phyloP scores from a whole-genome alignment of 495 filamentous ascomycete species.

The Aspergillus egyptiacus region DNA sequence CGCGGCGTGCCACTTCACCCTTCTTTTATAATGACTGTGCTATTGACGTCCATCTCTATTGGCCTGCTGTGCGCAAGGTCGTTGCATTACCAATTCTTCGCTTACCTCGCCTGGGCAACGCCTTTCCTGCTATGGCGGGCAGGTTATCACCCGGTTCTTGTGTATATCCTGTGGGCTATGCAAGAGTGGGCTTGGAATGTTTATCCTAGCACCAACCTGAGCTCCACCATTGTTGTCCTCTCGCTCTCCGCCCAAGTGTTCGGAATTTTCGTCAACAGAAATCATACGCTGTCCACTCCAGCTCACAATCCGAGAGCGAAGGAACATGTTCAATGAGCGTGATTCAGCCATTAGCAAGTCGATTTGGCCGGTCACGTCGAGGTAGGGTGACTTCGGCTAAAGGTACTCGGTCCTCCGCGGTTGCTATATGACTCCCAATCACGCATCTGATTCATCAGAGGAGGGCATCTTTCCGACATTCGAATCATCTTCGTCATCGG shows the following conservation, averaged over 20 bases:
- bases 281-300: conserved; percentile 16
- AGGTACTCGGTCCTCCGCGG: not conserved
- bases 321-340: conserved; percentile 20
- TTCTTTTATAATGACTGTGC: conserved; percentile 67
- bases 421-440: not conserved
- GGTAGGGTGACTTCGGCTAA: not conserved
- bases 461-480: conserved; percentile 78
- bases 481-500: conserved; percentile 67
- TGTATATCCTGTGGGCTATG: conserved; percentile 67
- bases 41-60: conserved; percentile 74
- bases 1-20: conserved; percentile 58
- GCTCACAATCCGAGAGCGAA: conserved; percentile 15
- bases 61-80: conserved; percentile 87
- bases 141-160: conserved; percentile 64
- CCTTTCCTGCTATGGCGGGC: conserved; percentile 87
- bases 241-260: conserved; percentile 60
- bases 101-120: conserved; percentile 85
- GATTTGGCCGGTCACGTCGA: too few species aligned
- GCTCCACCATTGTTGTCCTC: conserved; percentile 71
- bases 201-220: conserved; percentile 80
- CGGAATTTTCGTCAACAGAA: conserved; percentile 27
- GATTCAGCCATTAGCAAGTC: too few species aligned
- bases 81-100: conserved; percentile 96
- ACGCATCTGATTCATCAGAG: conserved; percentile 51
- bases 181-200: conserved; percentile 98